Base-by-base conservation (phyloP, 306 rosid species). In the Canavalia gladiata region DNA sequence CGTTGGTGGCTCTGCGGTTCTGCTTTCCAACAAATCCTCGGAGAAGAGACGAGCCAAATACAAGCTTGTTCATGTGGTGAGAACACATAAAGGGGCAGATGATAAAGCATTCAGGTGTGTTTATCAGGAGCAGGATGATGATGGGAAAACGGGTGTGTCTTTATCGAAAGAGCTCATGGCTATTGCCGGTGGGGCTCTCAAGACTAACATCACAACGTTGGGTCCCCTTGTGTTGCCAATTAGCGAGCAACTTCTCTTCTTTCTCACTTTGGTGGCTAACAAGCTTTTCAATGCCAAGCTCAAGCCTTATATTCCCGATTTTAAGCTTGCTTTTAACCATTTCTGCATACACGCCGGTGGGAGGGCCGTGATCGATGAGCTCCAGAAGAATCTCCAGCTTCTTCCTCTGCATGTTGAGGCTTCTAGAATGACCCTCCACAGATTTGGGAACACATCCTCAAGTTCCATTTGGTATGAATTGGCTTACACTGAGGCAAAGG, bases 281-380 rank as follows among this genome's bases (percentile, higher is more conserved):
- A 88, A 88, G 86, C 50, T 88, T 2, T 79, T 87, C 51, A 83
- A 71, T 8, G 42, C 87, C 0, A 86, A 89, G 34, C 34, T 72
- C 49, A 86, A 81, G 80, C 88, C 92, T 43, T 87, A 89, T 50
- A 89, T 89, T 0, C 95, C 95, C 0, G 91, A 91, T 84, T 89
- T 89, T 84, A 89, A 87, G 83, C 90, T 89, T 8, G 95, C 92
- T 4, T 89, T 91, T 9, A 87, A 87, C 1, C 91, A 91, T 70
- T 89, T 91, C 71, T 91, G 95, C 60, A 87, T 91, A 1, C 95
- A 91, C 11, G 90, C 95, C 0, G 94, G 92, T 4, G 94, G 94
- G 47, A 85, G 94, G 41, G 92, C 85, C 0, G 94, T 88, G 78
- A 88, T 90, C 13, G 94, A 90, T 9, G 94, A 90, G 85, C 86